Conservation (phyloP, 192 early-diverging fungal genomes). For the Ramicandelaber brevisporus region DNA sequence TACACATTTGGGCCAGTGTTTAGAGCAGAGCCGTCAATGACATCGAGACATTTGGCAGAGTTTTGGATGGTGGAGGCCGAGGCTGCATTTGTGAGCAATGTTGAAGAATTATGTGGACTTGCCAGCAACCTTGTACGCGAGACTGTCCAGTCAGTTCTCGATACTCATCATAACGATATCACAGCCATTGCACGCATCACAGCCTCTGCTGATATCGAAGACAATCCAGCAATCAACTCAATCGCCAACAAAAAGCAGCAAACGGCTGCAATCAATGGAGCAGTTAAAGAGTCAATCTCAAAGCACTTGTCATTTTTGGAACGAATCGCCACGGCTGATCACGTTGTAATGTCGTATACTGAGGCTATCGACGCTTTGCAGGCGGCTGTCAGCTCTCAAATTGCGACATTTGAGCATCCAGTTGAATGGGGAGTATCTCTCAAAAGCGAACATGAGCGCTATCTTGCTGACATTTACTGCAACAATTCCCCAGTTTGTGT, state of each 20-base stretch:
- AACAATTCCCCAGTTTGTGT: slow-evolving; percentile 59
- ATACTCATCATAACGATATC: slow-evolving; percentile 15
- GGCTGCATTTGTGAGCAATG: slow-evolving; percentile 40
- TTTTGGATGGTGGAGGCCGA: slow-evolving; percentile 93
- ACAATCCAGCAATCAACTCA: too few relatives aligned
- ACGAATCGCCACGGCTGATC: too few relatives aligned
- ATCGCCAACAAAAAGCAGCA: too few relatives aligned
- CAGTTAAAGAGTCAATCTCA: too few relatives aligned
- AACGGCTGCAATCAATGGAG: too few relatives aligned
- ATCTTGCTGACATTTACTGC: slow-evolving; percentile 33
- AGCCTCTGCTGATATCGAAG: slow-evolving; percentile 12
- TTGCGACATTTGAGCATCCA: slow-evolving; percentile 26
- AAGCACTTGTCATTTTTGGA: too few relatives aligned
- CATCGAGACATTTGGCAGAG: slow-evolving; percentile 65
- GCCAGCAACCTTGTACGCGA: slow-evolving; percentile 25
- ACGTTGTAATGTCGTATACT: slow-evolving; percentile 57
- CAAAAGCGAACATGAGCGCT: slow-evolving; percentile 72
- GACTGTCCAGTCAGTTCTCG: slow-evolving; percentile 23
- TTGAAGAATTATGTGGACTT: slow-evolving; percentile 48
- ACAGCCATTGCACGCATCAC: too few relatives aligned
- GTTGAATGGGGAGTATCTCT: slow-evolving; percentile 44
- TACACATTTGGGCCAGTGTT: slow-evolving; percentile 66
- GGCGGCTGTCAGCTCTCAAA: slow-evolving; percentile 11
- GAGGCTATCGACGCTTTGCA: slow-evolving; percentile 49
- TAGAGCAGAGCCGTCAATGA: slow-evolving; percentile 56